phyloP scores from a whole-genome alignment of 2,329 filamentous ascomycete genomes.

The Gnomoniopsis smithogilvyi region DNA sequence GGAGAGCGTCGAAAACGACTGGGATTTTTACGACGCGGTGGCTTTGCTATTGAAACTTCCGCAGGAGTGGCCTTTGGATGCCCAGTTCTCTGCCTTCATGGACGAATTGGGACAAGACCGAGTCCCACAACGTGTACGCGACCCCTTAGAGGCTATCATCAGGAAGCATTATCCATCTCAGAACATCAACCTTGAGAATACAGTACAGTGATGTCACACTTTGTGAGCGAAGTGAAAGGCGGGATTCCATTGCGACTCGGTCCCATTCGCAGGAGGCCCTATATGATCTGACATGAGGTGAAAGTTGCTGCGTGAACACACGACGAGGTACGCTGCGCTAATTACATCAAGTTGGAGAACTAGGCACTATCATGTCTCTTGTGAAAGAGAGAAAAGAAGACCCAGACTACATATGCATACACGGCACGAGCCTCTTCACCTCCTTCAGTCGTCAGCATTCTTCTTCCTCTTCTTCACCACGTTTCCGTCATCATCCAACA shows the following conservation, averaged over 20 bases:
- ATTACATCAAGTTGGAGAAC: too few species aligned
- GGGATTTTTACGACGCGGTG: slow-evolving; percentile 9
- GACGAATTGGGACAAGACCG: background rate
- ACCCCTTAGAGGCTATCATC: slow-evolving; percentile 5
- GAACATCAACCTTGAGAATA: background rate
- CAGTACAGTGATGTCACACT: background rate
- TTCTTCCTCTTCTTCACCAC: slow-evolving; percentile 13
- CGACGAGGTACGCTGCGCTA: too few species aligned
- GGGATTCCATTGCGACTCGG: background rate
- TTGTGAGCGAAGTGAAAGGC: background rate
- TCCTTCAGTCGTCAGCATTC: too few species aligned
- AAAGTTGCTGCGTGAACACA: too few species aligned
- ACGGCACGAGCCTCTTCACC: too few species aligned
- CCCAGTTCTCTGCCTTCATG: slow-evolving; percentile 4
- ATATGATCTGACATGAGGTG: too few species aligned
- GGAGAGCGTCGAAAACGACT: background rate
- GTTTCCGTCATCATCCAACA: slow-evolving; percentile 25
- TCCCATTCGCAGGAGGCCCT: too few species aligned
- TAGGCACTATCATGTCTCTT: too few species aligned
- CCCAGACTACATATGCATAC: too few species aligned
- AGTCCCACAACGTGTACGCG: background rate
- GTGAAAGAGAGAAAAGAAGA: too few species aligned
- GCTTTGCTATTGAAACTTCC: slow-evolving; percentile 8
- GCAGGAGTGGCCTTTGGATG: background rate
- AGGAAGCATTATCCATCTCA: slow-evolving; percentile 10